Percentiles rank a stretch among this genome's conserved stretches.
Evolutionary conservation across 139 green algal species (phyloP).

Genomic region (Spirogloea muscicola): DNA sequence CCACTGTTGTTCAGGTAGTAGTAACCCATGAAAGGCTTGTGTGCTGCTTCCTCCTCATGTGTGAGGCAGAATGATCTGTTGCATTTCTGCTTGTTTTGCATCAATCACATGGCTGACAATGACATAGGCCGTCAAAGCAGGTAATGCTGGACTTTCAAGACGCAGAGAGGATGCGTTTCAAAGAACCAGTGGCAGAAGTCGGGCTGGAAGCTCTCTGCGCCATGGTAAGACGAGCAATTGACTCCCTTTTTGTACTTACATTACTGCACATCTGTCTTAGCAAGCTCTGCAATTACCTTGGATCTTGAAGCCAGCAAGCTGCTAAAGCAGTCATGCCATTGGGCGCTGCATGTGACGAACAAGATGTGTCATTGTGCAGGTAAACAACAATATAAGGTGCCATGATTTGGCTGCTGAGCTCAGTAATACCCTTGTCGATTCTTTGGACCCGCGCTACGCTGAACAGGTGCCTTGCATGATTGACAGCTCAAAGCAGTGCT

Average conservation of each 20-base stretch:
- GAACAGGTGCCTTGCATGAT: slow-evolving; percentile 29
- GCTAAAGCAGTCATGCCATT: neutral
- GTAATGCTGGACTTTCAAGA: slow-evolving; percentile 43
- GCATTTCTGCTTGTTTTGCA: too few species aligned
- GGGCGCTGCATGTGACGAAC: neutral
- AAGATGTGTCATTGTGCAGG: slow-evolving; percentile 11
- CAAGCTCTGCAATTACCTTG: neutral
- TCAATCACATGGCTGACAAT: too few species aligned
- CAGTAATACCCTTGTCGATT: slow-evolving; percentile 34
- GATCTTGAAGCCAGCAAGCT: neutral
- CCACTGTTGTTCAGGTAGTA: slow-evolving; percentile 32
- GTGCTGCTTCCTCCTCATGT: too few species aligned
- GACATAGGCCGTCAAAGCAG: slow-evolving; percentile 13
- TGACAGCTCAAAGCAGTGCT: neutral
- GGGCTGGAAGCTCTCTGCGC: slow-evolving; percentile 39
- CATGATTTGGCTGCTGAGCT: slow-evolving; percentile 40
- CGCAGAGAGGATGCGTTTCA: slow-evolving; percentile 9
- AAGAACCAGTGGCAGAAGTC: slow-evolving; percentile 31
- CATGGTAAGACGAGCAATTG: too few species aligned
- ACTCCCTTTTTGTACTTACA: too few species aligned
- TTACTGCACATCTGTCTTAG: too few species aligned
- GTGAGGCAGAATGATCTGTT: too few species aligned
- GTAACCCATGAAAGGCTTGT: too few species aligned
- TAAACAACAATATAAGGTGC: slow-evolving; percentile 47
- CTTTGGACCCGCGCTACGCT: slow-evolving; percentile 10